Conservation (phyloP, 164 flowering plant genomes). For the Houttuynia cordata region DNA sequence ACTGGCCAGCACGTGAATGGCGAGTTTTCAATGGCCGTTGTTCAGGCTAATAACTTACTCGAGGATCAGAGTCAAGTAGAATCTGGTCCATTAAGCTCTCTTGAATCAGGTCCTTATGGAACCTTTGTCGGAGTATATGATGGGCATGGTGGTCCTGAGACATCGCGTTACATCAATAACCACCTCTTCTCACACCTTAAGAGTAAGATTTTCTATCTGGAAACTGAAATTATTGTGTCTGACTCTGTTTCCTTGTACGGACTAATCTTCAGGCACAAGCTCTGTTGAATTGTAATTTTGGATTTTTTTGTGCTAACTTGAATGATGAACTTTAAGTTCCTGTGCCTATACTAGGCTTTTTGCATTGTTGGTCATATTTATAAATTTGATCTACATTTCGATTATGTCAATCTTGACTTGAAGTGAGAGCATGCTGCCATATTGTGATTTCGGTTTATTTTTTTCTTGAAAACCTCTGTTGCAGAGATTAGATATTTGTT, state of each 20-base stretch:
- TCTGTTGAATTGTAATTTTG: background rate
- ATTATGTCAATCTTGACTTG: too few species aligned
- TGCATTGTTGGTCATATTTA: too few species aligned
- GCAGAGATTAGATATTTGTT: too few species aligned
- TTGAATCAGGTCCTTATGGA: constrained; percentile 59
- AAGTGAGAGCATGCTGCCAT: too few species aligned
- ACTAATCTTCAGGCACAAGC: background rate
- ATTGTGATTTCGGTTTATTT: too few species aligned
- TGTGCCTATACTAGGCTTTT: too few species aligned
- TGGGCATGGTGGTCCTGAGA: constrained; percentile 86
- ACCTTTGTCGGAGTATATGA: constrained; percentile 75
- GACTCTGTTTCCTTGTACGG: background rate
- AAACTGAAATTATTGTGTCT: background rate
- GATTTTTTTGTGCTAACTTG: too few species aligned
- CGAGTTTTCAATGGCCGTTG: constrained; percentile 76
- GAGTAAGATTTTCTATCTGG: constrained; percentile 30
- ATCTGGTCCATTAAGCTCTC: constrained; percentile 46
- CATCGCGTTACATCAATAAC: constrained; percentile 54
- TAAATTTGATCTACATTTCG: too few species aligned
- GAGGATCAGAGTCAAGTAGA: constrained; percentile 83
- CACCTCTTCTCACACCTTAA: constrained; percentile 61
- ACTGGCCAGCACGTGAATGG: constrained; percentile 58
- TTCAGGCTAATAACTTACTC: constrained; percentile 64
- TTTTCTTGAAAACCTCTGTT: too few species aligned
- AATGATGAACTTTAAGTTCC: too few species aligned